phyloP scores from a whole-genome alignment of 768 basidiomycete genomes.

The Cyclocybe cylindracea region DNA sequence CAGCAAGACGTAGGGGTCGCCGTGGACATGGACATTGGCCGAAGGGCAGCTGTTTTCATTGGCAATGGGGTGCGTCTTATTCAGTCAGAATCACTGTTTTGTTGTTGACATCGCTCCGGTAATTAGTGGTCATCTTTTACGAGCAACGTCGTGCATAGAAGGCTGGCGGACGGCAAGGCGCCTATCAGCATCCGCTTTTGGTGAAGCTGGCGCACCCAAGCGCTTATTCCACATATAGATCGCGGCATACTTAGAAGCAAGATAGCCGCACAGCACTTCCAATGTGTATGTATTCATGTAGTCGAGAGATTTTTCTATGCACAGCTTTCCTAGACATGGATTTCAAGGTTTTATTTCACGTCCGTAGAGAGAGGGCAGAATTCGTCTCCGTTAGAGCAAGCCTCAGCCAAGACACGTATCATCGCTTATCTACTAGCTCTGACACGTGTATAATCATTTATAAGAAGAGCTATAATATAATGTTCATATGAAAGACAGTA shows the following conservation, averaged over 20 bases:
- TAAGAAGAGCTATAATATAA: too few relatives aligned
- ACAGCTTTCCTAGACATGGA: too few relatives aligned
- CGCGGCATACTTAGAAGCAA: conserved; percentile 1
- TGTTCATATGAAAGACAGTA: too few relatives aligned
- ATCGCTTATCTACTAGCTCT: too few relatives aligned
- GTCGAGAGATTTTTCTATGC: too few relatives aligned
- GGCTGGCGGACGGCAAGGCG: conserved; percentile 44
- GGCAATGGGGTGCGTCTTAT: conserved; percentile 53
- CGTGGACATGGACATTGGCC: conserved; percentile 56
- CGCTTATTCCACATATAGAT: neutral
- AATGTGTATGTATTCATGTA: too few relatives aligned
- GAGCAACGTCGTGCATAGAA: conserved; percentile 48
- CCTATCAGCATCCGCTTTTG: conserved; percentile 47
- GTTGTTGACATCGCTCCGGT: conserved; percentile 2
- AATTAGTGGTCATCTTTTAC: conserved; percentile 52
- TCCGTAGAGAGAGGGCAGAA: too few relatives aligned
- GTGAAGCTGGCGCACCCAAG: conserved; percentile 7
- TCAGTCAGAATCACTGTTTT: neutral
- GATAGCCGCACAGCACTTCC: neutral
- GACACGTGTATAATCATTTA: too few relatives aligned
- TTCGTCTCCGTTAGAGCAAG: too few relatives aligned
- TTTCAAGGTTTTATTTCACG: too few relatives aligned
- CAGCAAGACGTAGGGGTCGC: conserved; percentile 47
- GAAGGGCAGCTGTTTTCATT: conserved; percentile 47
- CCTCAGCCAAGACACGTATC: too few relatives aligned